Conservation (phyloP, 345 rosid genomes). For the Turnera subulata region DNA sequence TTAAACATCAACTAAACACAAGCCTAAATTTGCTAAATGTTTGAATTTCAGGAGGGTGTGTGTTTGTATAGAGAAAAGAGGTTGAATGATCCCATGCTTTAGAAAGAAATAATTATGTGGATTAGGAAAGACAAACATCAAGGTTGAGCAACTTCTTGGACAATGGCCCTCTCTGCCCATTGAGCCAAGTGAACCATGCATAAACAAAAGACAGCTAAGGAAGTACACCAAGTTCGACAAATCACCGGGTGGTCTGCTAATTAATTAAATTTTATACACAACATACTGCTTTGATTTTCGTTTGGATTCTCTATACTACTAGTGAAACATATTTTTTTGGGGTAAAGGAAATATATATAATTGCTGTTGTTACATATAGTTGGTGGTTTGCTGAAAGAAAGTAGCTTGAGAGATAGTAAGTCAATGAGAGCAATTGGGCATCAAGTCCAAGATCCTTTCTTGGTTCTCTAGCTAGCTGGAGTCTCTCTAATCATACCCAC, state of each 20-base stretch:
- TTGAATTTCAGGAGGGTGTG: neutral
- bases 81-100: slow-evolving; percentile 22
- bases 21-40: neutral
- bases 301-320: slow-evolving; percentile 4
- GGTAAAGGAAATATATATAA: neutral
- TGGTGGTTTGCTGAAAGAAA: slow-evolving; percentile 16
- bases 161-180: slow-evolving; percentile 17
- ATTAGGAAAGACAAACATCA: slow-evolving; percentile 30
- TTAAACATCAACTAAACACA: no score
- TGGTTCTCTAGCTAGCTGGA: slow-evolving; percentile 7
- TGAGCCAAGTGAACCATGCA: slow-evolving; percentile 37
- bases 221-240: slow-evolving; percentile 52
- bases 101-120: slow-evolving; percentile 13
- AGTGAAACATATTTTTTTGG: neutral
- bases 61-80: neutral
- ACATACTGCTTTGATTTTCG: neutral
- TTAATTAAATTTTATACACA: neutral
- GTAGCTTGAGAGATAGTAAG: neutral
- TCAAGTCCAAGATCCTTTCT: slow-evolving; percentile 33
- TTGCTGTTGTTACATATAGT: slow-evolving; percentile 8
- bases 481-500: neutral
- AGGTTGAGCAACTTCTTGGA: slow-evolving; percentile 22
- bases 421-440: slow-evolving; percentile 8
- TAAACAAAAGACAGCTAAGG: slow-evolving; percentile 25
- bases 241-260: slow-evolving; percentile 18